A percentile compares a stretch with the other conserved stretches of the same genome.
These are phyloP conservation scores for Eucalyptus pauciflora DNA, from an alignment of 345 rosid genomes.

Conservation along the genomic window DNA sequence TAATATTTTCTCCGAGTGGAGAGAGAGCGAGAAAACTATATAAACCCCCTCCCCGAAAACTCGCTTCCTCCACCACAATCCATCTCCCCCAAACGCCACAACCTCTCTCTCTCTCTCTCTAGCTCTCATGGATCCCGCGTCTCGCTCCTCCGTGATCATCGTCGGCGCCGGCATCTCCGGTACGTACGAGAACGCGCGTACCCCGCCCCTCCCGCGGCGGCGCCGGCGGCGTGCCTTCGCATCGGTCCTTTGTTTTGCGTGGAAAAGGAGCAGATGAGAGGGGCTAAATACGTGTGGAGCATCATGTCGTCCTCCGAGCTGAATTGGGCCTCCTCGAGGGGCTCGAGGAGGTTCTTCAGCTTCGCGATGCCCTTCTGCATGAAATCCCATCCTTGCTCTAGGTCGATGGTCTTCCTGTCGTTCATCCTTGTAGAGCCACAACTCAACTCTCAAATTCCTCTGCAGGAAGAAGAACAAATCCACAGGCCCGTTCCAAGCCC, in stretches of 20 bases:
- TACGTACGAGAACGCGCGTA: not conserved
- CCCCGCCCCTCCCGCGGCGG: not conserved
- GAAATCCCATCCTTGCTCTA: constrained; percentile 51
- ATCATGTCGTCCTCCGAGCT: constrained; percentile 52
- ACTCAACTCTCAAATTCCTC: not conserved
- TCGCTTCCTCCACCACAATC: not conserved
- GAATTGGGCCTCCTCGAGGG: constrained; percentile 26
- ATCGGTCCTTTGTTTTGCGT: too few relatives aligned
- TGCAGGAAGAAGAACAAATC: not conserved
- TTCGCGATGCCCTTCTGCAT: constrained; percentile 52
- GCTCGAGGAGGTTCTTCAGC: constrained; percentile 51
- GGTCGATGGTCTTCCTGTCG: constrained; percentile 22
- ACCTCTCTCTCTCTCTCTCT: constrained; percentile 3
- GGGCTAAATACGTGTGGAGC: constrained; percentile 42
- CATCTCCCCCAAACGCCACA: not conserved
- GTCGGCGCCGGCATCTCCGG: constrained; percentile 98
- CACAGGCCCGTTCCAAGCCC: too few relatives aligned
- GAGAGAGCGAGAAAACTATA: not conserved
- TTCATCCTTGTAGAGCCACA: not conserved
- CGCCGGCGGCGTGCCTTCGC: too few relatives aligned
- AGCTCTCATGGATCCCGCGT: constrained; percentile 25
- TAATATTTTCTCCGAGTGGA: not conserved
- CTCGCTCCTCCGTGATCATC: constrained; percentile 61
- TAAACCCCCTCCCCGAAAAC: not conserved
- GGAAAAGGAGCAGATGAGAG: not conserved